phyloP scores from a whole-genome alignment of 2,329 filamentous ascomycete genomes.

The Fusarium solani-melongenae region DNA sequence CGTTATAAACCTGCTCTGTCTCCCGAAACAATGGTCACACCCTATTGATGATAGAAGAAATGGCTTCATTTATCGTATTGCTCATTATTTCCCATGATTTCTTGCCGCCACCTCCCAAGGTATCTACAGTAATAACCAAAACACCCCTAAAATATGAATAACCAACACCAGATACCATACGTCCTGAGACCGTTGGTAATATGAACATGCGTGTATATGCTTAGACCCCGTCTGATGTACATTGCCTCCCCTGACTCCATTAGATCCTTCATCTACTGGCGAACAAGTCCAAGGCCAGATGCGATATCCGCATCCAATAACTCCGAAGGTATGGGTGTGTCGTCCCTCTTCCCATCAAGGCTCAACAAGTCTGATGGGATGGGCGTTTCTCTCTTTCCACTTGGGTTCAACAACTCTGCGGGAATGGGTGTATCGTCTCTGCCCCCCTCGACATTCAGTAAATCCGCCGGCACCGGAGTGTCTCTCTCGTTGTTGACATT shows the following conservation, averaged over 20 bases:
- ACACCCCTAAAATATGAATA: neutral
- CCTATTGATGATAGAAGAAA: neutral
- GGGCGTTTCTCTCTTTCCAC: neutral
- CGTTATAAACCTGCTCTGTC: neutral
- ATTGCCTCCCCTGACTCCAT: neutral
- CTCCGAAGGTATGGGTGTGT: neutral
- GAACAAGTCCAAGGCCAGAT: neutral
- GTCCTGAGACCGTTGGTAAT: constrained; percentile 3
- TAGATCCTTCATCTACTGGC: neutral
- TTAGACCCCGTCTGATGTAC: neutral
- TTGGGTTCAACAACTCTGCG: neutral
- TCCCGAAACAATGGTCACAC: neutral
- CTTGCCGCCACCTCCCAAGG: constrained; percentile 10
- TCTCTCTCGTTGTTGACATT: constrained; percentile 15
- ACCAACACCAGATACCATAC: constrained; percentile 15
- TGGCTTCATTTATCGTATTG: neutral
- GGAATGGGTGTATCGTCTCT: neutral
- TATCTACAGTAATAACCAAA: constrained; percentile 17
- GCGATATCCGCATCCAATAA: neutral
- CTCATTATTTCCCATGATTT: constrained; percentile 32
- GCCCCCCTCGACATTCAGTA: constrained; percentile 3
- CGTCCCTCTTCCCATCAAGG: neutral
- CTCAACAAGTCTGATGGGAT: neutral
- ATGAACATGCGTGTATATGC: constrained; percentile 13
- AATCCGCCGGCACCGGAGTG: constrained; percentile 33